Base-by-base conservation (phyloP, 495 filamentous ascomycete genomes). In the Aspergillus carlsbadensis region DNA sequence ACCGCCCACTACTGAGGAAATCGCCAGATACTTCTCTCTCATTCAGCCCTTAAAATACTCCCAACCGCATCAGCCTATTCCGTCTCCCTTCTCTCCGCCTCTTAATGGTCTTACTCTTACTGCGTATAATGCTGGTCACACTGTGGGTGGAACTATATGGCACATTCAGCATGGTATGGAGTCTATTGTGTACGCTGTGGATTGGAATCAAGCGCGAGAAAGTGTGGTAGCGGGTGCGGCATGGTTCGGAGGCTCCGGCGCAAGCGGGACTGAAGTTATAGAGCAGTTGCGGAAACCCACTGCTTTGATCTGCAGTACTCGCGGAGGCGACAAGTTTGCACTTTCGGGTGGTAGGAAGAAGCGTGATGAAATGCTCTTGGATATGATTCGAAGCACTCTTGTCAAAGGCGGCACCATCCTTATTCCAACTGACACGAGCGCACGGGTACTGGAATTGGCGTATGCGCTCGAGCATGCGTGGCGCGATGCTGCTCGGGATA, bases 121-220 rank as follows among this genome's bases (percentile, higher is more conserved):
- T 6, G 94, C 94, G 2, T 98, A 98, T 74, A 94, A 92, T 76
- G 91, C 94, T 24, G 95, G 94, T 29, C 93, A 96, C 67, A 96
- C 92, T 0, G 83, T 98, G 0, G 94, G 94, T 62, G 94, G 94
- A 56, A 96, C 94, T 22, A 96, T 99, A 72, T 99, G 94, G 94
- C 93, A 98, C 65, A 91, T 99, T 58, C 94, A 96, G 55, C 92
- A 98, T 77, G 92, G 92, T 1, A 81, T 97, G 67, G 94, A 99
- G 67, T 96, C 91, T 1, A 94, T 99, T 35, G 92, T 98, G 11
- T 97, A 99, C 60, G 93, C 95, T 1, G 88, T 96, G 13, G 93
- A 98, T 63, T 99, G 95, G 94, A 97, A 96, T 63, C 91, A 97
- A 67, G 89, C 85, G 10, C 81, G 90, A 45, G 94, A 99, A 70